phyloP scores from a whole-genome alignment of 2,329 filamentous ascomycete species.

The Alternaria ventricosa region DNA sequence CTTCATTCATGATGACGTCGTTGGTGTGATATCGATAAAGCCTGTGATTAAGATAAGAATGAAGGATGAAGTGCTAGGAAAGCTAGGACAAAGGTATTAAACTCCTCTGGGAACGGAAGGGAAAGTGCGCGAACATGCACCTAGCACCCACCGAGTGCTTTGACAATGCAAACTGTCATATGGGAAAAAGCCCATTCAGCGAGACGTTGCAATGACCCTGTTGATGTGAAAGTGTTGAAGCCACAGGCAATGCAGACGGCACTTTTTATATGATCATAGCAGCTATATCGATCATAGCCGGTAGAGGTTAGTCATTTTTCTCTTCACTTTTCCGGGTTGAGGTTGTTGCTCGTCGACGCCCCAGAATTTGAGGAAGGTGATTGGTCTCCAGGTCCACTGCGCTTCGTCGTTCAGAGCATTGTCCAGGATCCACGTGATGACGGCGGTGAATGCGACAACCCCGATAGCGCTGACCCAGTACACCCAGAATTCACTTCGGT shows the following conservation, averaged over 20 bases:
- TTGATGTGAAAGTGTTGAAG: background rate
- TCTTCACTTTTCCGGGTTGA: slow-evolving; percentile 3
- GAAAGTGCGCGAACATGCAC: background rate
- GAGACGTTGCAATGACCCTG: background rate
- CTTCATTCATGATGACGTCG: background rate
- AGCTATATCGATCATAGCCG: background rate
- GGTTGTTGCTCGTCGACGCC: background rate
- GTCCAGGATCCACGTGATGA: slow-evolving; percentile 35
- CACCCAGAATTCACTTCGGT: slow-evolving; percentile 37
- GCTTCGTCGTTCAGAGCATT: slow-evolving; percentile 38
- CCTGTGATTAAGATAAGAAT: background rate
- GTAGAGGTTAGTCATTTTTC: slow-evolving; percentile 21
- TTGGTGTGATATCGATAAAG: background rate
- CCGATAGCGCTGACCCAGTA: slow-evolving; percentile 42
- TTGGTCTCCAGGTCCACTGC: slow-evolving; percentile 27
- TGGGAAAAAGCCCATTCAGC: too few relatives aligned
- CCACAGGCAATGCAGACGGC: background rate
- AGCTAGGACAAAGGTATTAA: background rate
- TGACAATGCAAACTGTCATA: background rate
- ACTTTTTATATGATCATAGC: background rate
- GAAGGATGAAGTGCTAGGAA: background rate
- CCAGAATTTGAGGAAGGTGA: slow-evolving; percentile 24
- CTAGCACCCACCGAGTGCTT: background rate
- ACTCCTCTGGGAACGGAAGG: background rate
- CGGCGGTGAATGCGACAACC: slow-evolving; percentile 31